Evolutionary conservation across 257 asterid genomes (phyloP).

Genomic region (Ballota nigra): DNA sequence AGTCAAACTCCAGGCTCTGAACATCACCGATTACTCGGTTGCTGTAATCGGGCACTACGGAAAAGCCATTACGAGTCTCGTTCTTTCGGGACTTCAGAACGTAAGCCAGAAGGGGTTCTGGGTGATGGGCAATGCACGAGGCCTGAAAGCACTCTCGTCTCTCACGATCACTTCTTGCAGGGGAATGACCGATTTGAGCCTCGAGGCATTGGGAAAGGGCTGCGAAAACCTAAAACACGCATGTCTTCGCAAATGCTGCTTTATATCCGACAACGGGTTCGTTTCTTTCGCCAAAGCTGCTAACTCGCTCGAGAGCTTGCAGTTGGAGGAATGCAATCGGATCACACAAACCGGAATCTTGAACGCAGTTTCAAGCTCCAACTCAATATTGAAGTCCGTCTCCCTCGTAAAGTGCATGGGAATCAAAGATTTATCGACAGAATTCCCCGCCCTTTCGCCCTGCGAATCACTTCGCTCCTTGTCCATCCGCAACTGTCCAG

Average conservation of each 20-base stretch:
- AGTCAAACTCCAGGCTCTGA: conserved; percentile 68
- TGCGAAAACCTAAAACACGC: conserved; percentile 59
- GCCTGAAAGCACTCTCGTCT: conserved; percentile 56
- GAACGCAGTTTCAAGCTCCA: conserved; percentile 60
- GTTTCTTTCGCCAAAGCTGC: conserved; percentile 62
- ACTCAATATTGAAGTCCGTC: conserved; percentile 64
- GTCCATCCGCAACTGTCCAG: conserved; percentile 75
- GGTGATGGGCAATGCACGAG: conserved; percentile 86
- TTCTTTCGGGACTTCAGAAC: conserved; percentile 55
- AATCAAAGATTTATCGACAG: conserved; percentile 51
- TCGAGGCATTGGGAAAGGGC: conserved; percentile 68
- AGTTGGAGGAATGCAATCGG: conserved; percentile 82
- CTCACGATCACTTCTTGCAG: conserved; percentile 57
- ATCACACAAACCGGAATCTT: conserved; percentile 69
- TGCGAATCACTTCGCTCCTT: conserved; percentile 75
- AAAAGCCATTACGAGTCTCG: conserved; percentile 57
- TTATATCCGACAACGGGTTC: conserved; percentile 72
- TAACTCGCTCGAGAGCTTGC: conserved; percentile 62
- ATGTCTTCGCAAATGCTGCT: conserved; percentile 61
- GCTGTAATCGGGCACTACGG: conserved; percentile 88
- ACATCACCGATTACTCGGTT: conserved; percentile 68
- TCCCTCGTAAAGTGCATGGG: conserved; percentile 77
- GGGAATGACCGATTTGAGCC: conserved; percentile 69
- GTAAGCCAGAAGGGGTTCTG: conserved; percentile 90
- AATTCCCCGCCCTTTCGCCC: conserved; percentile 47